Evolutionary conservation across 2,329 filamentous ascomycete genomes (phyloP).

Genomic region (Neopestalotiopsis clavispora): DNA sequence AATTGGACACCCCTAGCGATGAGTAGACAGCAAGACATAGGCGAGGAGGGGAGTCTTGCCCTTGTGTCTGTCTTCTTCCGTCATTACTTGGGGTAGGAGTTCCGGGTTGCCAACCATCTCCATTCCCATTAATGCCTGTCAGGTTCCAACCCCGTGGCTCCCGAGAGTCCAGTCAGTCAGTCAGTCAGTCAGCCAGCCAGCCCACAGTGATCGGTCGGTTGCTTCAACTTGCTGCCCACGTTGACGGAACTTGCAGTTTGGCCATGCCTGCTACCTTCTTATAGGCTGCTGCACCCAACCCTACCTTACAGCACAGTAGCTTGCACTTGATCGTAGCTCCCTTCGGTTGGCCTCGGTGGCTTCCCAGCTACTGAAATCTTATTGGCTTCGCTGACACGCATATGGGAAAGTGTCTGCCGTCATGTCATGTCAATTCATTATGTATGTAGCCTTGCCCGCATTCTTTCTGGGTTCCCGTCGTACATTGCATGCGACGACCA

Average conservation of each 20-base stretch:
- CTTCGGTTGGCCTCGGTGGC: neutral
- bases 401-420: slow-evolving; percentile 5
- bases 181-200: neutral
- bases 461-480: neutral
- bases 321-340: neutral
- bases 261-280: neutral
- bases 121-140: neutral
- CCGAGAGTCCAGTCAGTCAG: neutral
- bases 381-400: neutral
- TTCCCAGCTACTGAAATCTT: neutral
- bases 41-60: neutral
- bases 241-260: slow-evolving; percentile 7
- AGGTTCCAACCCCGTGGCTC: neutral
- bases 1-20: neutral
- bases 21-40: neutral
- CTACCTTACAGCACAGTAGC: neutral
- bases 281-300: neutral
- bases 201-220: neutral
- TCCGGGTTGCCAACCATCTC: neutral
- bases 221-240: neutral
- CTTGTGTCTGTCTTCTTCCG: neutral
- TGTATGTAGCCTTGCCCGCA: neutral
- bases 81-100: neutral
- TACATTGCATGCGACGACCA: neutral
- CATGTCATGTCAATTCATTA: neutral